These are phyloP conservation scores for Monosporozyma servazzii DNA, from an alignment of 805 yeast species.

Conservation along the genomic window DNA sequence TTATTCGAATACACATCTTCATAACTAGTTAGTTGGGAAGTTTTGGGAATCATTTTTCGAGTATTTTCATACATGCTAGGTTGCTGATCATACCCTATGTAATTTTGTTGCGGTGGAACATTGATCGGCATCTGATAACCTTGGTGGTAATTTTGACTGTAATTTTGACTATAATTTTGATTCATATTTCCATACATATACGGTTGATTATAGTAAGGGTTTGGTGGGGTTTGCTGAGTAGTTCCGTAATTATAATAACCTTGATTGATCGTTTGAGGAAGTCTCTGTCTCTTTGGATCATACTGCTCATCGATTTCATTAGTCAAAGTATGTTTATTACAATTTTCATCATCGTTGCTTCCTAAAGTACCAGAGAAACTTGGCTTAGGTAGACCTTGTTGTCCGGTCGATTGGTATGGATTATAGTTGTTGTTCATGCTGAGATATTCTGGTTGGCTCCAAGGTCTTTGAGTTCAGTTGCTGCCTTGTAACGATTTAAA, in stretches of 20 bases:
- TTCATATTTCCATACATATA: neutral
- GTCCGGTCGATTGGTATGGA: neutral
- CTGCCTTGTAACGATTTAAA: neutral
- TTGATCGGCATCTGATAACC: neutral
- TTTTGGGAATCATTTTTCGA: neutral
- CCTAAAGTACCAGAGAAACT: slow-evolving; percentile 21
- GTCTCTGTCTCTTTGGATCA: neutral
- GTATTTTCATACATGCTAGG: neutral
- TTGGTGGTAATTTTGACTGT: neutral
- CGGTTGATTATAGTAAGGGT: neutral
- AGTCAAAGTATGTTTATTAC: neutral
- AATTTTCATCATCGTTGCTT: neutral
- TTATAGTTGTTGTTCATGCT: neutral
- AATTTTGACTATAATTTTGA: neutral
- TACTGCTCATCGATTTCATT: neutral
- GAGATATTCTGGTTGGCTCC: neutral
- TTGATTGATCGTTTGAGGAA: neutral
- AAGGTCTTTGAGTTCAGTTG: neutral
- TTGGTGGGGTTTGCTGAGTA: neutral
- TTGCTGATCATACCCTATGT: neutral
- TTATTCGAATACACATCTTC: neutral
- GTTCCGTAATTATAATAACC: neutral
- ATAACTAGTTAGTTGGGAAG: neutral
- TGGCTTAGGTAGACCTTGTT: slow-evolving; percentile 16
- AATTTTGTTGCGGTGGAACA: neutral